Percentiles rank a stretch among this genome's conserved stretches.
phyloP scores from a whole-genome alignment of 225 moss, liverwort and hornwort genomes.

The Thuidium tamariscinum region DNA sequence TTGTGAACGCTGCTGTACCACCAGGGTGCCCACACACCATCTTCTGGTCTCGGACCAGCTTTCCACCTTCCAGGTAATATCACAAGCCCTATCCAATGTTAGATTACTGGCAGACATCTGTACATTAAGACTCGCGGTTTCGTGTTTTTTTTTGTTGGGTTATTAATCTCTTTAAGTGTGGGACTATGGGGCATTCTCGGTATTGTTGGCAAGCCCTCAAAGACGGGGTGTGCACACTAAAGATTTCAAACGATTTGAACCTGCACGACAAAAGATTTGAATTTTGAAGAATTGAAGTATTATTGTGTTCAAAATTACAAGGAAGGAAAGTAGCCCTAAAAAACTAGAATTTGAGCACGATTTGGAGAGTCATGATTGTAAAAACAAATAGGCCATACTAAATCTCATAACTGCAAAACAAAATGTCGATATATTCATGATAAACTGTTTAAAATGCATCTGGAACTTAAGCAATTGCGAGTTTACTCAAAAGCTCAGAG shows the following conservation, averaged over 20 bases:
- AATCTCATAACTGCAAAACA: not conserved
- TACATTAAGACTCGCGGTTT: not conserved
- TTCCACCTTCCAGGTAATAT: conserved; percentile 53
- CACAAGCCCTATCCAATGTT: not conserved
- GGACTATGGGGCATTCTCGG: not conserved
- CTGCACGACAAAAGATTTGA: not conserved
- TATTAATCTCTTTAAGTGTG: not conserved
- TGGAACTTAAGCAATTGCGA: not conserved
- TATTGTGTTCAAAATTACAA: not conserved
- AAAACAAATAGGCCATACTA: not conserved
- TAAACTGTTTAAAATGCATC: not conserved
- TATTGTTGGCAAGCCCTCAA: not conserved
- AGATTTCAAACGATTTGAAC: not conserved
- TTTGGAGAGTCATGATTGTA: not conserved
- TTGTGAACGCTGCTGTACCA: conserved; percentile 78
- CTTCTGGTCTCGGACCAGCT: conserved; percentile 76
- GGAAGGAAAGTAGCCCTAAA: not conserved
- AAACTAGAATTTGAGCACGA: not conserved
- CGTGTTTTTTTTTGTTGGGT: not conserved
- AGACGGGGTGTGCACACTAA: not conserved
- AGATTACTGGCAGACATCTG: not conserved
- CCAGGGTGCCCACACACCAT: conserved; percentile 87
- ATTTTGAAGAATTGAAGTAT: not conserved
- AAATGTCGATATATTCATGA: not conserved
- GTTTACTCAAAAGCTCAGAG: not conserved